Percentiles rank a stretch among this genome's conserved stretches.
Conservation (phyloP, 2,329 filamentous ascomycete genomes). For the Cryphonectria parasitica region DNA sequence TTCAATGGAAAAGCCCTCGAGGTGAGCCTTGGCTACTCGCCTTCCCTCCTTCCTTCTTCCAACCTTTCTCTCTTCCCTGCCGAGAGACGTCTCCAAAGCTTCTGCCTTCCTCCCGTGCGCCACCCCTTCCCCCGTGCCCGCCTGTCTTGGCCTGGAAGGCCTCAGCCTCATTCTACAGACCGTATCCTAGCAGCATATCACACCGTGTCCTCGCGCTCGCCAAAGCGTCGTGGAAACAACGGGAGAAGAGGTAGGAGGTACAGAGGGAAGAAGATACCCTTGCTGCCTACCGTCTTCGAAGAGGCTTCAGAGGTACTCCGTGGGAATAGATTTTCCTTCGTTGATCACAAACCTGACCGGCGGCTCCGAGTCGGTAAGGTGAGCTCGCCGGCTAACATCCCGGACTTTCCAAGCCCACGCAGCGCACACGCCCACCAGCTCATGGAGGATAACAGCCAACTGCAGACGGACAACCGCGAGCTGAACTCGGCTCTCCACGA, state of each 20-base stretch:
- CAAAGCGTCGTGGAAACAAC: not conserved
- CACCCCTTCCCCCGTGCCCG: not conserved
- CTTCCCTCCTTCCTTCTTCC: not conserved
- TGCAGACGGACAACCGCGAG: not conserved
- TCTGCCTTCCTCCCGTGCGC: not conserved
- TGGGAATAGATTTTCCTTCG: not conserved
- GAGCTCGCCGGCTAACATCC: not conserved
- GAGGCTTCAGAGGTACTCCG: not conserved
- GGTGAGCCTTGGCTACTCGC: not conserved
- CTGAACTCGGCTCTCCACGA: conserved; percentile 14
- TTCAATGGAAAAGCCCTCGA: not conserved
- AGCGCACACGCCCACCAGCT: not conserved
- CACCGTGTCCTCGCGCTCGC: not conserved
- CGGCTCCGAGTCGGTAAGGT: not conserved
- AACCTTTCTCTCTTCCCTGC: not conserved
- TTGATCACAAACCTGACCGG: not conserved
- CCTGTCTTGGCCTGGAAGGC: not conserved
- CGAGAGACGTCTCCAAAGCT: not conserved
- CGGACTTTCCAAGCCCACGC: too few relatives aligned
- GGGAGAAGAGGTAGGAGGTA: not conserved
- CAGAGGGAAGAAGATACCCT: not conserved
- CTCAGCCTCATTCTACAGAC: not conserved
- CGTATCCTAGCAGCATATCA: not conserved
- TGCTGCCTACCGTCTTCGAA: not conserved
- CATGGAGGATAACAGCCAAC: not conserved